phyloP scores from a whole-genome alignment of 225 moss, liverwort and hornwort species.

The Thuidium tamariscinum region DNA sequence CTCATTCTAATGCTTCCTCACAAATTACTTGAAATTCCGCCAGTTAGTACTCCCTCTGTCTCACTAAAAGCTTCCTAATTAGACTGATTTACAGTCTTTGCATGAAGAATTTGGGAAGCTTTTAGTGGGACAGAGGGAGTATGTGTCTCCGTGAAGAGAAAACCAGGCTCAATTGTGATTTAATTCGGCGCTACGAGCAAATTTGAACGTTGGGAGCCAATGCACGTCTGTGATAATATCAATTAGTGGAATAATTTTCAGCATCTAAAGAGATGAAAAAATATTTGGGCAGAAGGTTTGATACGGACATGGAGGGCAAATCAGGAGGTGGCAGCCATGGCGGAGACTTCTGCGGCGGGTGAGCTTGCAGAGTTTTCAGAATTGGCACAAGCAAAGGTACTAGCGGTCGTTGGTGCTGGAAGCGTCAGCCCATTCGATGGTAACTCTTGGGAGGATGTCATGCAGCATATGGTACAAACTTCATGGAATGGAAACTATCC shows the following conservation, averaged over 20 bases:
- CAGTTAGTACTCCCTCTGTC: too few relatives aligned
- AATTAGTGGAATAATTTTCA: background rate
- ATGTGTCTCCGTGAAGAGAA: background rate
- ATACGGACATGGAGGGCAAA: background rate
- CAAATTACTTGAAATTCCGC: background rate
- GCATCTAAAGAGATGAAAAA: background rate
- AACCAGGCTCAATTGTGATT: background rate
- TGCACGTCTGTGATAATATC: background rate
- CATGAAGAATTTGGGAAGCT: too few relatives aligned
- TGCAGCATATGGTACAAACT: slow-evolving; percentile 66
- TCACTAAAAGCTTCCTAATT: too few relatives aligned
- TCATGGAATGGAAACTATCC: background rate
- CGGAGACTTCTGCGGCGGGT: background rate
- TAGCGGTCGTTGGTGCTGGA: slow-evolving; percentile 51
- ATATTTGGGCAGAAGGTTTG: background rate
- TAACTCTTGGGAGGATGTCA: slow-evolving; percentile 71
- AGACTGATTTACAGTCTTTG: too few relatives aligned
- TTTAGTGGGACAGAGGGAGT: too few relatives aligned
- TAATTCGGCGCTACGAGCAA: background rate
- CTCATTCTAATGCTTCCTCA: background rate
- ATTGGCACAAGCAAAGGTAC: slow-evolving; percentile 48
- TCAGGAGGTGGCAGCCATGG: background rate
- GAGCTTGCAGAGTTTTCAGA: slow-evolving; percentile 37
- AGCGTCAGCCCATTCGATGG: slow-evolving; percentile 61
- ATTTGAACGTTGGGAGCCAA: background rate